Evolutionary conservation across 2,329 filamentous ascomycete species (phyloP).

Genomic region (Cladosporium sp.): DNA sequence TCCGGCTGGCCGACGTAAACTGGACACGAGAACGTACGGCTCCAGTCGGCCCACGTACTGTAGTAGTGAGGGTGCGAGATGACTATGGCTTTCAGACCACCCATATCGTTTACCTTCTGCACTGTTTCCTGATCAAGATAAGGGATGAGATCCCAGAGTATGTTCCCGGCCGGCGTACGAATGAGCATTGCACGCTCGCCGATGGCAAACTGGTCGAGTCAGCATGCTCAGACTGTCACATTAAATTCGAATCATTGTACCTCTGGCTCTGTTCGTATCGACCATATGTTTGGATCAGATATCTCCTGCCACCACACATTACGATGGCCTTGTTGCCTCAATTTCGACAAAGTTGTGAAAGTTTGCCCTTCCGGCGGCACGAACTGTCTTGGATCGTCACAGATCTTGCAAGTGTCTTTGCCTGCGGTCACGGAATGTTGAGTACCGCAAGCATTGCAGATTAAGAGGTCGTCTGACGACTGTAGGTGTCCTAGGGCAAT

Average conservation of each 20-base stretch:
- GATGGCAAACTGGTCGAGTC: conserved; percentile 53
- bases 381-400: conserved; percentile 65
- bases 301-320: conserved; percentile 38
- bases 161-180: conserved; percentile 59
- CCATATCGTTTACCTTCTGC: conserved; percentile 31
- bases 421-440: no score
- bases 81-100: conserved; percentile 64
- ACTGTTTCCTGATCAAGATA: conserved; percentile 63
- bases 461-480: no score
- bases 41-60: conserved; percentile 70
- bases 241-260: conserved; percentile 6
- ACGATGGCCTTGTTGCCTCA: conserved; percentile 34
- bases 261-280: conserved; percentile 40
- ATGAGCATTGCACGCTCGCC: conserved; percentile 69
- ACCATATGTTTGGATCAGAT: conserved; percentile 25
- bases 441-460: no score
- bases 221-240: background rate
- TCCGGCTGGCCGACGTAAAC: conserved; percentile 67
- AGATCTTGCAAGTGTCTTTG: conserved; percentile 60
- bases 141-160: conserved; percentile 74
- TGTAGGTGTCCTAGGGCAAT: no score
- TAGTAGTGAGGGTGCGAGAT: conserved; percentile 70
- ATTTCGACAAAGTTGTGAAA: conserved; percentile 56
- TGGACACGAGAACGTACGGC: conserved; percentile 60
- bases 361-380: conserved; percentile 59